phyloP scores from a whole-genome alignment of 495 filamentous ascomycete genomes.

The Xylaria longipes region DNA sequence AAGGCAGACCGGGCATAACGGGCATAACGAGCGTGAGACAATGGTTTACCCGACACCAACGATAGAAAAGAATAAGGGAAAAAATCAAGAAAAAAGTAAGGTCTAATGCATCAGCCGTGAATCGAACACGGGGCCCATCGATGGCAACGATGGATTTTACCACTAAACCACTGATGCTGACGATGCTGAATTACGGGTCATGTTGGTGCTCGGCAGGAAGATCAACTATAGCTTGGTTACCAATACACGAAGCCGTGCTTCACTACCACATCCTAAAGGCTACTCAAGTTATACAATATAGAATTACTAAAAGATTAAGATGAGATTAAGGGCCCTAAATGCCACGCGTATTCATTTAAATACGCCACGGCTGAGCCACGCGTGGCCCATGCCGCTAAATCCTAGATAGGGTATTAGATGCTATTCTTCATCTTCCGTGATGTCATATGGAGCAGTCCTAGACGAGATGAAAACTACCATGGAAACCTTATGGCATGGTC shows the following conservation, averaged over 20 bases:
- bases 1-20: no score
- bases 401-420: background rate
- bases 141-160: conserved; percentile 63
- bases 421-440: background rate
- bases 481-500: background rate
- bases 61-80: no score
- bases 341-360: no score
- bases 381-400: background rate
- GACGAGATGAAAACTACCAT: background rate
- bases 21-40: no score
- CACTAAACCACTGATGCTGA: conserved; percentile 56
- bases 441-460: background rate
- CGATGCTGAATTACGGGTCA: background rate
- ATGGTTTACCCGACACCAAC: no score
- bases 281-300: background rate
- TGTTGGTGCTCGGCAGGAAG: no score
- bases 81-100: no score
- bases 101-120: conserved; percentile 51
- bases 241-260: no score
- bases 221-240: no score
- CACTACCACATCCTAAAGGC: background rate
- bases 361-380: background rate
- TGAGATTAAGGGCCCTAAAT: background rate
- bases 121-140: conserved; percentile 61
- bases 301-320: background rate